Conservation (phyloP, 495 filamentous ascomycete species). For the Immersiella caudata region DNA sequence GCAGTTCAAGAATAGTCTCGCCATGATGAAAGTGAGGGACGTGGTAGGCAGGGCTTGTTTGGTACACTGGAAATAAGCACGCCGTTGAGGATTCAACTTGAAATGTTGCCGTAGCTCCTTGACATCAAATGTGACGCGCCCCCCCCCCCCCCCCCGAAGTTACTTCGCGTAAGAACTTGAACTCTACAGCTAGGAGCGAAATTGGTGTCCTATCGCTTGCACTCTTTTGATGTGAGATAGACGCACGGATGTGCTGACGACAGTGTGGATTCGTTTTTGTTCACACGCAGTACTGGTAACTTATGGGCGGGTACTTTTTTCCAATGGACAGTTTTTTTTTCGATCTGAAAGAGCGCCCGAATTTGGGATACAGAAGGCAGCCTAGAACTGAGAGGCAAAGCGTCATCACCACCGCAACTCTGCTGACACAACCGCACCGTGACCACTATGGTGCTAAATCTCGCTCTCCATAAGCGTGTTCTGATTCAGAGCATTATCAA, state of each 20-base stretch:
- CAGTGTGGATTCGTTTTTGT: not conserved
- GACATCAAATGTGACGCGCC: too few relatives aligned
- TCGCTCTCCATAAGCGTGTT: conserved; percentile 1
- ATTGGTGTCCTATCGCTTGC: not conserved
- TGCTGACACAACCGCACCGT: not conserved
- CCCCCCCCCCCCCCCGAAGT: too few relatives aligned
- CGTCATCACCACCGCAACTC: not conserved
- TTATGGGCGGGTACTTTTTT: not conserved
- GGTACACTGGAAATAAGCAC: too few relatives aligned
- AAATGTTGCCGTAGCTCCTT: too few relatives aligned
- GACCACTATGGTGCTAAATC: conserved; percentile 5
- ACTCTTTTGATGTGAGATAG: not conserved
- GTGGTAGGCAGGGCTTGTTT: too few relatives aligned
- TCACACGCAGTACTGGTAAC: not conserved
- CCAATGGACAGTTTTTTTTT: not conserved
- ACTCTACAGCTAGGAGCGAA: conserved; percentile 1
- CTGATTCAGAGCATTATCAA: conserved; percentile 9
- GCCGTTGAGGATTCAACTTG: too few relatives aligned
- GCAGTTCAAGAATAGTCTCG: too few relatives aligned
- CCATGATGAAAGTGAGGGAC: too few relatives aligned
- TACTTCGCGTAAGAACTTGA: too few relatives aligned
- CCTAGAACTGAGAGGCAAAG: not conserved
- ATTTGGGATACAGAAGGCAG: not conserved
- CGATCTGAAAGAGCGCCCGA: not conserved
- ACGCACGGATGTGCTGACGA: not conserved